These are phyloP conservation scores for Chrysanthemum seticuspe DNA, from an alignment of 129 eudicot species.

Conservation along the genomic window DNA sequence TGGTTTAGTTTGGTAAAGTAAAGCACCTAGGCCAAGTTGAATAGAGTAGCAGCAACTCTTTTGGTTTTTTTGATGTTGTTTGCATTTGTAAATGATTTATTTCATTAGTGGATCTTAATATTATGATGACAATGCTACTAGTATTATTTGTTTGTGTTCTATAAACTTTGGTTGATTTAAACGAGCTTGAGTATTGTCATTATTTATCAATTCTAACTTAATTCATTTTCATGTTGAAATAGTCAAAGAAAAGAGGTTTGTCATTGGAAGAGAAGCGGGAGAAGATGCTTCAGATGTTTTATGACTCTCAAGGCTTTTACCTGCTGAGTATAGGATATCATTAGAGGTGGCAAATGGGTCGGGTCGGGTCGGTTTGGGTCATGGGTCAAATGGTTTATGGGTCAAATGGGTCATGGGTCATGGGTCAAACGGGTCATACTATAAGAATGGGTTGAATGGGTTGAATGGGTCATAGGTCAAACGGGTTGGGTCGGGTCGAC, in stretches of 20 bases:
- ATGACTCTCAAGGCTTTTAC: slow-evolving; percentile 90
- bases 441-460: too few species aligned
- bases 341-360: too few species aligned
- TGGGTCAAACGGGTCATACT: too few species aligned
- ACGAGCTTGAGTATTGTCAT: background rate
- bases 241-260: slow-evolving; percentile 98
- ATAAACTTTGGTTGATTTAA: background rate
- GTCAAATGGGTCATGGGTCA: too few species aligned
- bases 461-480: too few species aligned
- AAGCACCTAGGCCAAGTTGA: slow-evolving; percentile 10
- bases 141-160: background rate
- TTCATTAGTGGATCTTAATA: background rate
- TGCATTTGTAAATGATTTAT: background rate
- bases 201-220: slow-evolving; percentile 3
- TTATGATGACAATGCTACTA: background rate
- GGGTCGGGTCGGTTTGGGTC: too few species aligned
- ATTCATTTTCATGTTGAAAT: slow-evolving; percentile 27
- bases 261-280: slow-evolving; percentile 93
- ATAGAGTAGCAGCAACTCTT: slow-evolving; percentile 2
- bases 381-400: too few species aligned
- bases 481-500: too few species aligned
- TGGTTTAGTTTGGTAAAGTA: slow-evolving; percentile 10
- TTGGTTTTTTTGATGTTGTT: background rate
- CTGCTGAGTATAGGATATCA: slow-evolving; percentile 56
- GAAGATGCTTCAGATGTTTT: slow-evolving; percentile 91